Evolutionary conservation across 2,329 filamentous ascomycete genomes (phyloP), one percentile per base, ranked within the genome.

Genomic region (Tolypocladium inflatum): DNA sequence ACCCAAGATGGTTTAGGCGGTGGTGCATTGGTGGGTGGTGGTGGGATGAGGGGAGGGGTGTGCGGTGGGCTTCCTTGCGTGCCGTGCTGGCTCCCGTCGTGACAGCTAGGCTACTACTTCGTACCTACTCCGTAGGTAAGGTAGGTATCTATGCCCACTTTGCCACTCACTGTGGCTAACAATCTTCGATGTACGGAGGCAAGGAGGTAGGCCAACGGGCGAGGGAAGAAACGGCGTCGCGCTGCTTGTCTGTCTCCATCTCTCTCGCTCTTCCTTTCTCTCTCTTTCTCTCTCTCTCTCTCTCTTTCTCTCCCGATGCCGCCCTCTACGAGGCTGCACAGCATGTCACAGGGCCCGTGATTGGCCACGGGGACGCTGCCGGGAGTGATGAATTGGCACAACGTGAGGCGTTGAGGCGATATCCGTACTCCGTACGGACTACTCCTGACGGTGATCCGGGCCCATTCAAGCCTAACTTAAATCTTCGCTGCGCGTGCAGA

Each of bases 1-100:
- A 58, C 51, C 60, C 51, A 45, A 56, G 55, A 42, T 39, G 37
- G 59, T 58, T 55, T 60, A 60, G 57, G 37, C 15, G 48, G 48
- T 35, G 54, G 38, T 37, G 38, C 43, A 51, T 56, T 48, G 59
- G 38, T 21, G 39, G 15, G 15, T 21, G 21, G 42, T 51, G 48
- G 48, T 52, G 30, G 48, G 48, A 52, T 52, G 48, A 37, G 48
- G 48, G 48, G 48, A 30, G 48, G 45, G 38, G 38, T 7, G 38
- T 39, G 45, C 45, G 4, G 21, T 23, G 42, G 21, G 42, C 42
- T 45, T 45, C 11, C 42, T 45, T 15, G 43, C 11, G 21, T 48
- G 43, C 21, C 26, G 43, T 11, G 48, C 30, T 52, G 48, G 48
- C 48, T 52, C 48, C 30, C 30, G 21, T 50, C 7, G 23, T 13